Evolutionary conservation across 306 rosid species (phyloP).

Genomic region (Psophocarpus tetragonolobus): DNA sequence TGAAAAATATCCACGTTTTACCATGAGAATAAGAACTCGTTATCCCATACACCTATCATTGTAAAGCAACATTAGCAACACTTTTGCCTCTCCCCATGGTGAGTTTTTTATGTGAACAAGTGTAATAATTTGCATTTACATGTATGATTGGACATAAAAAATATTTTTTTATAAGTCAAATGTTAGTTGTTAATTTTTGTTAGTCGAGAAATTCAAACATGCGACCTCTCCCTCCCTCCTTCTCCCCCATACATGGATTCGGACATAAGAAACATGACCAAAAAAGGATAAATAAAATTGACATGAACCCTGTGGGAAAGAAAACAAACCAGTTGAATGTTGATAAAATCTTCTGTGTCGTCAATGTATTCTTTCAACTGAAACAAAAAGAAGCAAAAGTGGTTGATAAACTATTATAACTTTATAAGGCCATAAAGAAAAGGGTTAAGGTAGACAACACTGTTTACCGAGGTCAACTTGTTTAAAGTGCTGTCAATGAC

Average conservation of each 20-base stretch:
- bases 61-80: background rate
- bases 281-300: conserved; percentile 10
- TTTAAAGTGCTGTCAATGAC: conserved; percentile 96
- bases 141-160: background rate
- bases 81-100: background rate
- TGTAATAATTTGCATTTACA: conserved; percentile 9
- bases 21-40: background rate
- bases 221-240: no score
- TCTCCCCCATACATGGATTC: no score
- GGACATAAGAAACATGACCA: background rate
- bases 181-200: no score
- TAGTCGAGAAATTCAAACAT: no score
- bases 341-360: conserved; percentile 98
- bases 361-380: conserved; percentile 99
- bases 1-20: background rate
- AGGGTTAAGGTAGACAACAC: conserved; percentile 11
- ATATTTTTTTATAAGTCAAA: no score
- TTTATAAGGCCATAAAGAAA: conserved; percentile 5
- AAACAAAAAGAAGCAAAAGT: conserved; percentile 38
- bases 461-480: conserved; percentile 87
- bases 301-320: background rate
- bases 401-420: conserved; percentile 27
- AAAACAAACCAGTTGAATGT: conserved; percentile 85
- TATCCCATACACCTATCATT: background rate
- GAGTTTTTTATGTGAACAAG: conserved; percentile 20